phyloP scores from a whole-genome alignment of 2,329 filamentous ascomycete genomes.

The Ceratocystis albifundus region DNA sequence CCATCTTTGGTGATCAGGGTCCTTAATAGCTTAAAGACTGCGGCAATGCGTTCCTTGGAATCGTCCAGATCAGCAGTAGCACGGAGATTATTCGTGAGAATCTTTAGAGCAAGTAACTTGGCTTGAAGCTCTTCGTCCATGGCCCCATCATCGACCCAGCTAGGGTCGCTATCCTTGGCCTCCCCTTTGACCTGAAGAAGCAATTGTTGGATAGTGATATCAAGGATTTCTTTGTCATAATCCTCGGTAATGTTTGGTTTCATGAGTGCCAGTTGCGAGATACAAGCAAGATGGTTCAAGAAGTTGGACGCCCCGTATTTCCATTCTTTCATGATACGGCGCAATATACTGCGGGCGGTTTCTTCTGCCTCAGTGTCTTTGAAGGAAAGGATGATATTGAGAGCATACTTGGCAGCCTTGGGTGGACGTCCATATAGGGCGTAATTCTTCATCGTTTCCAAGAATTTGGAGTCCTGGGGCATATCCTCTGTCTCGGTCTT shows the following conservation, averaged over 20 bases:
- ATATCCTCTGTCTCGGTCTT: slow-evolving; percentile 76
- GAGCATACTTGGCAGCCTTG: slow-evolving; percentile 81
- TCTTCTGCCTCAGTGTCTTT: slow-evolving; percentile 63
- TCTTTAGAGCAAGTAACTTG: slow-evolving; percentile 73
- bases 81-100: slow-evolving; percentile 74
- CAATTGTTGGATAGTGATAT: slow-evolving; percentile 64
- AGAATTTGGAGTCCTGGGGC: slow-evolving; percentile 67
- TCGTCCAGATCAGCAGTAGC: slow-evolving; percentile 38
- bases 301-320: slow-evolving; percentile 62
- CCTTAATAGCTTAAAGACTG: slow-evolving; percentile 69
- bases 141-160: slow-evolving; percentile 56
- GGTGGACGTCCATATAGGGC: slow-evolving; percentile 71
- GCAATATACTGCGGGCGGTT: slow-evolving; percentile 71
- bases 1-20: slow-evolving; percentile 64
- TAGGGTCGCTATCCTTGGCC: slow-evolving; percentile 43
- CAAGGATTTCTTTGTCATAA: slow-evolving; percentile 62
- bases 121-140: slow-evolving; percentile 72
- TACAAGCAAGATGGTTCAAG: slow-evolving; percentile 58
- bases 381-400: slow-evolving; percentile 75
- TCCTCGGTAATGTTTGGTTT: slow-evolving; percentile 62
- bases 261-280: slow-evolving; percentile 65
- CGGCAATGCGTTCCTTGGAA: slow-evolving; percentile 48
- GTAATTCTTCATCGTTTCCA: slow-evolving; percentile 69
- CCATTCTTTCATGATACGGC: slow-evolving; percentile 63
- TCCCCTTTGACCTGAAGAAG: slow-evolving; percentile 55